Evolutionary conservation across 176 grass and related monocot genomes (phyloP), one percentile per base, ranked within the genome.

Genomic region (Urochloa ruziziensis): DNA sequence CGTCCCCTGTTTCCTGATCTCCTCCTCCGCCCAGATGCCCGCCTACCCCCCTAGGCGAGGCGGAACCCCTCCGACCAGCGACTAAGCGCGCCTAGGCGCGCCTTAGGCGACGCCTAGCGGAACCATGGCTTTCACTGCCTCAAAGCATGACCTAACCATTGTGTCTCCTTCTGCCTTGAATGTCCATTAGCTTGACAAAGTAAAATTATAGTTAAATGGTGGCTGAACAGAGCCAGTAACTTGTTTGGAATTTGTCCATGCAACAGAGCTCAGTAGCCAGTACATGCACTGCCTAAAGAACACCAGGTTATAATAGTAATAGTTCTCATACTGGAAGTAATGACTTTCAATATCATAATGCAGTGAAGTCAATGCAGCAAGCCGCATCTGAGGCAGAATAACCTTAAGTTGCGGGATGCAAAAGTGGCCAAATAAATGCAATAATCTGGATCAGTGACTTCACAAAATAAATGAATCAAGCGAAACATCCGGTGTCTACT

Each of bases 171-270:
- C 17, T 17, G 11, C 42, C 84, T 63, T 4, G 36, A 80, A 72
- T 86, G 47, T 79, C 14, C 14, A 72, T 60, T 59, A 85, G 39
- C 39, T 62, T 70, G 64, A 61, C 64, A 46, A 79, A 72, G 14
- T 11, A 39, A 62, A 61, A 53, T 7, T 10, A 34, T 42, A 73
- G 67, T 43, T 39, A 21, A 47, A 36, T 39, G 23, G 36, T 12
- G 21, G 37, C 21, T 73, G 12, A 39, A 54, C 9, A 27, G 59
- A 69, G 27, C 35, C 11, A 64, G 23, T 24, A 52, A 52, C 27
- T 24, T 43, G 43, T 32, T 52, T 53, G 24, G 7, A 23, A 33
- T 34, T 65, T 42, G 5, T 33, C 9, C 63, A 58, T 13, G 4
- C 32, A 40, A 59, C 16, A 21, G 36, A 36, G 27, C 21, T 74